A percentile compares a stretch with the other conserved stretches of the same genome.
These are phyloP conservation scores for Boletellus sp. DNA, from an alignment of 768 basidiomycete genomes.

Conservation along the genomic window DNA sequence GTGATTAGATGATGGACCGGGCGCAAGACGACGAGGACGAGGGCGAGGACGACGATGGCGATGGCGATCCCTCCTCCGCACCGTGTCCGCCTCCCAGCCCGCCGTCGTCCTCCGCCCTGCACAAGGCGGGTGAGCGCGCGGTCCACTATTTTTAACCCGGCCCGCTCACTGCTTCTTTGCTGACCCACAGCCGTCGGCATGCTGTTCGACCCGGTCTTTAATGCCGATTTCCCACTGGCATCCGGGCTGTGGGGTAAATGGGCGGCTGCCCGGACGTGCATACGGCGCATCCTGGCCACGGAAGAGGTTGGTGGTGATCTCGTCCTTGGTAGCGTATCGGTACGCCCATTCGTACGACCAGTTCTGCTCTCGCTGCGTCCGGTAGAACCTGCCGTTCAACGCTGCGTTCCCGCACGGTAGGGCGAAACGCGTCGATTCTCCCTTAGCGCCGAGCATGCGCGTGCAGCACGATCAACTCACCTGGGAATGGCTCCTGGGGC, in stretches of 20 bases:
- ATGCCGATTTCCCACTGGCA: slow-evolving; percentile 8
- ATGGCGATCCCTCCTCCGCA: slow-evolving; percentile 4
- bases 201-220: slow-evolving; percentile 1
- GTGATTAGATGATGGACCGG: slow-evolving; percentile 16
- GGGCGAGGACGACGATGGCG: no score
- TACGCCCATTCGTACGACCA: slow-evolving; percentile 23
- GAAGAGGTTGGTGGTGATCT: slow-evolving; percentile 27
- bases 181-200: background rate
- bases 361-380: background rate
- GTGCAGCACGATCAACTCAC: slow-evolving; percentile 16
- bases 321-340: slow-evolving; percentile 32
- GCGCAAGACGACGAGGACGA: slow-evolving; percentile 4
- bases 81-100: background rate
- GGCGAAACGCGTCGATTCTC: background rate
- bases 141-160: background rate
- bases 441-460: slow-evolving; percentile 2
- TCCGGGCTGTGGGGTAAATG: background rate
- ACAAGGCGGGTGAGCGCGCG: background rate
- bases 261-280: background rate
- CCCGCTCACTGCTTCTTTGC: background rate
- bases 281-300: slow-evolving; percentile 15
- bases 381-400: slow-evolving; percentile 21
- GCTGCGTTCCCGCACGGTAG: slow-evolving; percentile 8
- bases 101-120: background rate
- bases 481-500: slow-evolving; percentile 20